These are phyloP conservation scores for Cardamine occulta DNA, from an alignment of 345 rosid genomes.

Conservation along the genomic window DNA sequence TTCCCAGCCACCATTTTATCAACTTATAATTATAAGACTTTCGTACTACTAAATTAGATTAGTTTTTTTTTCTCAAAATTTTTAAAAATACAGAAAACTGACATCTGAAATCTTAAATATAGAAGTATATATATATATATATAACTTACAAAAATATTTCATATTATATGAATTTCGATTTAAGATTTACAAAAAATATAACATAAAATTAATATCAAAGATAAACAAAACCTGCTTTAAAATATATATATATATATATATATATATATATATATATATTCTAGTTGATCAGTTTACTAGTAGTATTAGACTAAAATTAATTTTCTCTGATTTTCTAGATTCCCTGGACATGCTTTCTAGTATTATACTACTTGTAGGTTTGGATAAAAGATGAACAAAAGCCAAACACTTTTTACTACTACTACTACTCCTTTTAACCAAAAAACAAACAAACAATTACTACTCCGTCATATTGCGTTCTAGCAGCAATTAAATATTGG, in stretches of 20 bases:
- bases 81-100: background rate
- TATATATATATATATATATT: no score
- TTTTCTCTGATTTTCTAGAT: background rate
- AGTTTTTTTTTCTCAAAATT: no score
- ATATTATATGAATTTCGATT: no score
- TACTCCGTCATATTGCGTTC: background rate
- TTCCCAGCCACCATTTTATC: background rate
- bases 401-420: background rate
- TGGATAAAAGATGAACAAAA: background rate
- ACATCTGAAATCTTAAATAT: background rate
- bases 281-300: no score
- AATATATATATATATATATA: no score
- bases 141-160: no score
- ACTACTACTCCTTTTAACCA: background rate
- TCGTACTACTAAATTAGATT: background rate
- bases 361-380: background rate
- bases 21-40: background rate
- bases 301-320: background rate
- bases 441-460: background rate
- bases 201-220: background rate
- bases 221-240: no score
- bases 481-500: background rate
- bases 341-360: background rate
- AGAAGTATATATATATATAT: background rate
- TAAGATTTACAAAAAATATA: no score